Evolutionary conservation across 2,329 filamentous ascomycete genomes (phyloP).

Genomic region (Coleophoma cylindrospora): DNA sequence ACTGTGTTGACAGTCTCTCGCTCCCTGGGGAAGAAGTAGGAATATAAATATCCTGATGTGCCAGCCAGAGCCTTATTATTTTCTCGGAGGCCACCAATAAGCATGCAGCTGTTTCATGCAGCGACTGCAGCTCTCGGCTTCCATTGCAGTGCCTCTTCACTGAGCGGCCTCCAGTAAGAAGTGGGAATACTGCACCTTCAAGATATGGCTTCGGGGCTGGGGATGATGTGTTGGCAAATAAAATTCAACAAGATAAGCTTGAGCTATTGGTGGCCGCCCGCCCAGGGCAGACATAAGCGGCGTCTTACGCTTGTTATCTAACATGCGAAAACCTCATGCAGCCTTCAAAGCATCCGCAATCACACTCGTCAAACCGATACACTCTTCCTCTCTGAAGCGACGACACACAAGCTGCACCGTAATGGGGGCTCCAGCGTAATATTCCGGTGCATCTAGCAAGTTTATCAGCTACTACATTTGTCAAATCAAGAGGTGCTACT

Average conservation of each 20-base stretch:
- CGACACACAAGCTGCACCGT: constrained; percentile 5
- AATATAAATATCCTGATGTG: no score
- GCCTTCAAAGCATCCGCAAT: constrained; percentile 1
- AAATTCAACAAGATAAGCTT: no score
- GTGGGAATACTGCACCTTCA: no score
- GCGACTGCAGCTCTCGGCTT: background rate
- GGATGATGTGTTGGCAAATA: no score
- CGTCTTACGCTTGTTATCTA: no score
- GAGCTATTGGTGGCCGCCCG: no score
- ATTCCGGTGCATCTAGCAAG: constrained; percentile 2
- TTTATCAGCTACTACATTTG: background rate
- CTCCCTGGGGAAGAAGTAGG: no score
- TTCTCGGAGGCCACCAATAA: background rate
- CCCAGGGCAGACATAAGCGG: no score
- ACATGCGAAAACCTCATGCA: no score
- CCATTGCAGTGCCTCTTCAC: background rate
- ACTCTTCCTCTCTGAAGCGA: constrained; percentile 5
- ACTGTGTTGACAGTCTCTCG: no score
- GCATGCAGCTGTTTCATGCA: background rate
- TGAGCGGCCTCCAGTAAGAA: background rate
- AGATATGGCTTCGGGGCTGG: no score
- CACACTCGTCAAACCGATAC: constrained; percentile 3
- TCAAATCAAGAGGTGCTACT: background rate
- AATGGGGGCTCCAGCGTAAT: constrained; percentile 3
- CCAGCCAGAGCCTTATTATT: background rate